Evolutionary conservation across 176 grass and related monocot species (phyloP).

Genomic region (Echinochloa phyllopogon): DNA sequence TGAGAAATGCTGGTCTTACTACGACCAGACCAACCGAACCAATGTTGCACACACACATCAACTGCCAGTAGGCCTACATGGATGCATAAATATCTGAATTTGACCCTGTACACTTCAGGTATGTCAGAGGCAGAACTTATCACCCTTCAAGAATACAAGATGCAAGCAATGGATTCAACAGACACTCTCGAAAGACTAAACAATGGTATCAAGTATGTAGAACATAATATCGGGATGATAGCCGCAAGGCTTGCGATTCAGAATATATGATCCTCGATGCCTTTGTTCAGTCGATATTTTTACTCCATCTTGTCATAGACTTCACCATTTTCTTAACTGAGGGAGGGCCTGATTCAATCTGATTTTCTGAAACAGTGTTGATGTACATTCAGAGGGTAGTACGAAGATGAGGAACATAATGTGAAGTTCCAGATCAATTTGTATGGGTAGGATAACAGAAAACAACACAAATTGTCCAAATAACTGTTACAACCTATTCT

Average conservation of each 20-base stretch:
- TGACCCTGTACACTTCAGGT: slow-evolving; percentile 56
- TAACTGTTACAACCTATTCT: slow-evolving; percentile 5
- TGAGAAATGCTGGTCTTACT: not conserved
- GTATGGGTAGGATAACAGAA: not conserved
- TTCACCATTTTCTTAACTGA: slow-evolving; percentile 2
- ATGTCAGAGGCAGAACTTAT: slow-evolving; percentile 77
- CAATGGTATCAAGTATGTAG: slow-evolving; percentile 59
- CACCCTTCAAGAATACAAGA: slow-evolving; percentile 71
- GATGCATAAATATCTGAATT: slow-evolving; percentile 36
- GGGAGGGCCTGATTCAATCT: not conserved
- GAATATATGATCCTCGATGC: slow-evolving; percentile 54
- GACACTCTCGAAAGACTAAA: slow-evolving; percentile 73
- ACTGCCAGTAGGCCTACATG: not conserved
- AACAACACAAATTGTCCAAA: slow-evolving; percentile 3
- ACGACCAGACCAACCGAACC: slow-evolving; percentile 7
- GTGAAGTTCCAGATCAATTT: not conserved
- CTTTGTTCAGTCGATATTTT: not conserved
- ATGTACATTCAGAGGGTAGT: slow-evolving; percentile 15
- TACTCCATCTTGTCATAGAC: not conserved
- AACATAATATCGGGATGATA: slow-evolving; percentile 78
- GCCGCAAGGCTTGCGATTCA: slow-evolving; percentile 91
- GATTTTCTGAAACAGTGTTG: slow-evolving; percentile 4
- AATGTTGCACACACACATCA: slow-evolving; percentile 33
- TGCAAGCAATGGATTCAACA: slow-evolving; percentile 79
- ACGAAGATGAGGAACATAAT: not conserved